These are phyloP conservation scores for Trypanosoma theileri DNA, from an alignment of 208 protist genomes.

Conservation along the genomic window DNA sequence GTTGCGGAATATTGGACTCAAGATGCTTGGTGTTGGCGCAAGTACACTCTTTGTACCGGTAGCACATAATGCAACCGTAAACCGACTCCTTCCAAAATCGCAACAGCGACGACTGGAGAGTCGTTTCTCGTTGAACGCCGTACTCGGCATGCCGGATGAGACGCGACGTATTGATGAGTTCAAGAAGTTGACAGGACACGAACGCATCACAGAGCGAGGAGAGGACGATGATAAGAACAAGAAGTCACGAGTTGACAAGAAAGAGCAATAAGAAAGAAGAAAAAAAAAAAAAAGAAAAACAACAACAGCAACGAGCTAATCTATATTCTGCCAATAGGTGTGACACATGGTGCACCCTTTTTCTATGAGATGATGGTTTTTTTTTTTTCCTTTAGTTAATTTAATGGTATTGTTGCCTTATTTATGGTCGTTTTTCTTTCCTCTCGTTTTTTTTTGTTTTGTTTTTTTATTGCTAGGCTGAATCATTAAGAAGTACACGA, in stretches of 20 bases:
- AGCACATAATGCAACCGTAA: conserved; percentile 81
- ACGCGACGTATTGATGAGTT: conserved; percentile 78
- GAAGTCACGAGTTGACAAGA: background rate
- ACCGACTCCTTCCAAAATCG: conserved; percentile 74
- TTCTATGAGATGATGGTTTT: conserved; percentile 1
- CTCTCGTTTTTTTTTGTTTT: conserved; percentile 11
- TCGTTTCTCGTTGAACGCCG: conserved; percentile 70
- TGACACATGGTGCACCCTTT: background rate
- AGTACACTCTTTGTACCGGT: conserved; percentile 82
- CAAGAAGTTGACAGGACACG: conserved; percentile 65
- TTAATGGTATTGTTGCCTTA: conserved; percentile 5
- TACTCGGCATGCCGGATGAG: conserved; percentile 83
- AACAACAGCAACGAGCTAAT: too few relatives aligned
- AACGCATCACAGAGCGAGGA: conserved; percentile 30
- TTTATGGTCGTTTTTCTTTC: background rate
- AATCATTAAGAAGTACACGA: background rate
- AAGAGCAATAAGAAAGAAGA: conserved; percentile 3
- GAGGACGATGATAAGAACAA: background rate
- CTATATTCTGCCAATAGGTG: too few relatives aligned
- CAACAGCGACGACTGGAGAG: conserved; percentile 82
- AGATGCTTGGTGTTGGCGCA: conserved; percentile 80
- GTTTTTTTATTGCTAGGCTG: background rate
- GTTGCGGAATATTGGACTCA: conserved; percentile 81
- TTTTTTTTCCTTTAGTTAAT: conserved; percentile 11
- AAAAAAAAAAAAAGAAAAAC: conserved; percentile 4